These are phyloP conservation scores for Fomitopsis schrenkii DNA, from an alignment of 1,284 basidiomycete species.

Conservation along the genomic window DNA sequence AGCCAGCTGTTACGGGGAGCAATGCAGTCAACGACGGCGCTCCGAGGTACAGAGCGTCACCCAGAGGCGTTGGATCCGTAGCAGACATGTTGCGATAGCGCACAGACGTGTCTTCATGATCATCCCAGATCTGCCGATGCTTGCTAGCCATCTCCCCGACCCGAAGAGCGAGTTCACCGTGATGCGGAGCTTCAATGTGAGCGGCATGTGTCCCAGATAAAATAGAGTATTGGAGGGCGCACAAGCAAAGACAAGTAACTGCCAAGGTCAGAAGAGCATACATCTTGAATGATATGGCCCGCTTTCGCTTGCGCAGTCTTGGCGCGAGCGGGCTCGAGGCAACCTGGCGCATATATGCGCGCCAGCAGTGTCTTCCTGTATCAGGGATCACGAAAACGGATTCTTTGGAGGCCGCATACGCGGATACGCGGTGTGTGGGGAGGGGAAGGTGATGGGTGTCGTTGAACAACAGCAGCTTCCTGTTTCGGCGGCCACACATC, in stretches of 20 bases:
- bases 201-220: not conserved
- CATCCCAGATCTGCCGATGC: not conserved
- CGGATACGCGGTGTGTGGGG: not conserved
- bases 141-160: not conserved
- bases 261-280: not conserved
- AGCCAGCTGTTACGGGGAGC: conserved; percentile 39
- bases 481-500: not conserved
- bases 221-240: not conserved
- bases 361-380: not conserved
- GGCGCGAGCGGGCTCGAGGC: not conserved
- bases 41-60: not conserved
- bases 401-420: not conserved
- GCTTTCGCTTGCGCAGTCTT: not conserved
- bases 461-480: not conserved
- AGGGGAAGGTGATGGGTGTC: not conserved
- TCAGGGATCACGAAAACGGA: not conserved
- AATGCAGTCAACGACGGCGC: conserved; percentile 36
- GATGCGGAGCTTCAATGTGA: not conserved
- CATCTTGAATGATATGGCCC: not conserved
- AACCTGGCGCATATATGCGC: not conserved
- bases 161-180: not conserved
- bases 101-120: not conserved
- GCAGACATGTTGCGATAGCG: not conserved
- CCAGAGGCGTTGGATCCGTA: not conserved
- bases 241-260: not conserved